Evolutionary conservation across 2,329 filamentous ascomycete species (phyloP).

Genomic region (Mariannaea elegans): DNA sequence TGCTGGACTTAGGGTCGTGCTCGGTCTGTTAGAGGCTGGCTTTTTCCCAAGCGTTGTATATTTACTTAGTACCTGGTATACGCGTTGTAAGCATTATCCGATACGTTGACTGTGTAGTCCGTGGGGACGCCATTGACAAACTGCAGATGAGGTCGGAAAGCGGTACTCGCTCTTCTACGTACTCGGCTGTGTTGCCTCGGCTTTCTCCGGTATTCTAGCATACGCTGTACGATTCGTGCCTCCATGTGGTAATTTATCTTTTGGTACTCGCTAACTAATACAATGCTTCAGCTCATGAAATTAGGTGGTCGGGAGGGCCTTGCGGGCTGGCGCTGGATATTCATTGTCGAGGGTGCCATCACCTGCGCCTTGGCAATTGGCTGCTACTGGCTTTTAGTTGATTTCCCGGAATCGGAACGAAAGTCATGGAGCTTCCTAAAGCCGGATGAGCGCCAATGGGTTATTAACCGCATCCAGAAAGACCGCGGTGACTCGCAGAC

Average conservation of each 20-base stretch:
- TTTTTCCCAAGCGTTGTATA: constrained; percentile 50
- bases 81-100: constrained; percentile 50
- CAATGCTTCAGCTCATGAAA: too few species aligned
- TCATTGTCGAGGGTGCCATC: constrained; percentile 21
- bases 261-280: too few species aligned
- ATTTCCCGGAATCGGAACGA: constrained; percentile 10
- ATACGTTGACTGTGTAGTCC: too few species aligned
- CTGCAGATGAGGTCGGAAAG: constrained; percentile 11
- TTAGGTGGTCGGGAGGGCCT: too few species aligned
- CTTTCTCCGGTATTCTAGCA: constrained; percentile 10
- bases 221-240: constrained; percentile 7
- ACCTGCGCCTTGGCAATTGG: constrained; percentile 9
- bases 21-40: constrained; percentile 17
- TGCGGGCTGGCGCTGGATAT: constrained; percentile 4
- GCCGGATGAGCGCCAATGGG: constrained; percentile 2
- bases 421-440: constrained; percentile 14
- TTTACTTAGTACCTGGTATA: constrained; percentile 79
- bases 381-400: constrained; percentile 12
- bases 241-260: too few species aligned
- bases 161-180: constrained; percentile 12
- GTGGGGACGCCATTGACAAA: background rate
- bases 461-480: constrained; percentile 7
- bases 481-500: constrained; percentile 22
- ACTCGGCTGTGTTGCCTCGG: background rate
- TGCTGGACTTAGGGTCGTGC: constrained; percentile 8